Base-by-base conservation (phyloP, 2,329 filamentous ascomycete species). In the Ophiobolus disseminans region DNA sequence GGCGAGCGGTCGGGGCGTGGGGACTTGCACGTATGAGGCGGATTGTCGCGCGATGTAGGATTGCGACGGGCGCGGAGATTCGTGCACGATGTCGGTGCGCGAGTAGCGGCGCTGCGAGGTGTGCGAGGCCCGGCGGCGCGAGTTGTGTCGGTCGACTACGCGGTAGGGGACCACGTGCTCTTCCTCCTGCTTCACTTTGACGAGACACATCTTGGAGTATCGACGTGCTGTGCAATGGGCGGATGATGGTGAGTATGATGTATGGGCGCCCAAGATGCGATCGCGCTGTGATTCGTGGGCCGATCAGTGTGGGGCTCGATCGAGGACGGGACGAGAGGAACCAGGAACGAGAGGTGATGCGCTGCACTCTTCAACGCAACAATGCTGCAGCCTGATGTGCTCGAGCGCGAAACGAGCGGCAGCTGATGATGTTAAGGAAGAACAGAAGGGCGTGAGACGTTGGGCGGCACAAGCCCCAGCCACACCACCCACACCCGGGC, bases 171-270 rank as follows among this genome's bases (percentile, higher is more conserved):
- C 72, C 22, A 74, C 66, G 36, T 74, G 66, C 34, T 78, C 76
- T 53, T 78, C 76, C 45, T 76, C 73, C 41, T 76, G 70, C 49
- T 72, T 73, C 45, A 78, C 73, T 52, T 73, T 74, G 65, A 79
- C 62, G 26, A 79, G 74, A 63, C 77, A 80, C 77, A 80, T 79
- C 34, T 55, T 49, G 55, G 31, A 31, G 22, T 16, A 25, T 48
- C 34, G 17, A 40, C 46, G 34, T 45, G 37, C 13, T 34, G 39
- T 21, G 46, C 37, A 11, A 30, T 22, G 14, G 23, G 20, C 19
- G 32, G 38, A 43, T 23, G 21, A 31, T 5, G 41, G 34, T 45
- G 39, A 35, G 41, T 40, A n/a, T n/a, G n/a, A n/a, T n/a, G n/a
- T n/a, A n/a, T 46, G 44, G 43, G 48, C 34, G 46, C 36, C 35